Conservation (phyloP, 495 filamentous ascomycete species). For the Bryoglossum gracile region DNA sequence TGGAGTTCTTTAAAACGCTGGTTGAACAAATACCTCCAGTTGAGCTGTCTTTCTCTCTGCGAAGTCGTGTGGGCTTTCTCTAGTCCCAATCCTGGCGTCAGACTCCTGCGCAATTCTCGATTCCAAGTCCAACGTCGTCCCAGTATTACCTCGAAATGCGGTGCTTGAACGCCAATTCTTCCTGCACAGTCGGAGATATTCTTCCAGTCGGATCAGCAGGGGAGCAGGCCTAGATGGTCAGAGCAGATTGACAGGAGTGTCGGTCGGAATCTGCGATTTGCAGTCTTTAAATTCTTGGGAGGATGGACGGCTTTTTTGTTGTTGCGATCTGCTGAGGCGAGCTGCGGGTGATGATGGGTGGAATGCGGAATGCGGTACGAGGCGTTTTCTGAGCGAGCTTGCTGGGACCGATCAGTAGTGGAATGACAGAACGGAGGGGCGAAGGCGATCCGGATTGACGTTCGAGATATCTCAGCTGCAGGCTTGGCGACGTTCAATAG, state of each 20-base stretch:
- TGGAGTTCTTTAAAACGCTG: not conserved
- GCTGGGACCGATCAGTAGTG: not conserved
- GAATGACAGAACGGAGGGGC: not conserved
- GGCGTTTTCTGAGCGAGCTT: slow-evolving; percentile 11
- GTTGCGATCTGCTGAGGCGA: slow-evolving; percentile 21
- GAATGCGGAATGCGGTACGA: slow-evolving; percentile 20
- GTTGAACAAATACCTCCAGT: not conserved
- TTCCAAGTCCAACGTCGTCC: not conserved
- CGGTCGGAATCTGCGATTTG: slow-evolving; percentile 1
- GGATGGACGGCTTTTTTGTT: slow-evolving; percentile 12
- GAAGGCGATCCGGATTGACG: not conserved
- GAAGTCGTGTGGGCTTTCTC: not conserved
- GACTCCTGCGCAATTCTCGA: not conserved
- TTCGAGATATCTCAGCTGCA: too few species aligned
- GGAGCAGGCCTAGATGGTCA: not conserved
- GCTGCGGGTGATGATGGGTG: slow-evolving; percentile 23
- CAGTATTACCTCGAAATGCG: not conserved
- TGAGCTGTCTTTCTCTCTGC: not conserved
- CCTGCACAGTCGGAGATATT: not conserved
- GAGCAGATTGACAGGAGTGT: slow-evolving; percentile 10
- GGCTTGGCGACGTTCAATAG: too few species aligned
- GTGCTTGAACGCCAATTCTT: not conserved
- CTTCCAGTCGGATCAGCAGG: not conserved
- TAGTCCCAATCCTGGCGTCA: not conserved
- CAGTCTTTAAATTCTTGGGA: slow-evolving; percentile 1